phyloP scores from a whole-genome alignment of 1,139 yeast species.

The Debaryomycetaceae sp. region DNA sequence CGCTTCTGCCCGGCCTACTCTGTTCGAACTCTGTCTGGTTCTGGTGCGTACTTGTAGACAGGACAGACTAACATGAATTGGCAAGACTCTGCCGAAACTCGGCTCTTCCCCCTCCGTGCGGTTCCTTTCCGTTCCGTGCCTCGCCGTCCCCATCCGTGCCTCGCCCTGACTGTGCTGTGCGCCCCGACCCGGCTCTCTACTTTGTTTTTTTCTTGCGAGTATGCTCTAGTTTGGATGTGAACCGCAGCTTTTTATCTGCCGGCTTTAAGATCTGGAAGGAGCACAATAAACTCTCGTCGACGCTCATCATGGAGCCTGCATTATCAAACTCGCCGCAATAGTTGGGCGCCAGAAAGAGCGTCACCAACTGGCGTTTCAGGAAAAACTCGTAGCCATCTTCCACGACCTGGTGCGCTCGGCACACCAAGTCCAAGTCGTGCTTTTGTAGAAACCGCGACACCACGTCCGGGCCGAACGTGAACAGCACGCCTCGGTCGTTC shows the following conservation, averaged over 20 bases:
- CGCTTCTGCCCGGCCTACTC: no score
- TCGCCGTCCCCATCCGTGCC: no score
- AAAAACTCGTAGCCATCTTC: slow-evolving; percentile 98
- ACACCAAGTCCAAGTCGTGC: slow-evolving; percentile 93
- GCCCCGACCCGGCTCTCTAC: no score
- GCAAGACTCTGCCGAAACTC: no score
- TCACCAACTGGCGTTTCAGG: slow-evolving; percentile 88
- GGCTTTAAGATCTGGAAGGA: slow-evolving; percentile 97
- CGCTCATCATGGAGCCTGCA: slow-evolving; percentile 99
- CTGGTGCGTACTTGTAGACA: no score
- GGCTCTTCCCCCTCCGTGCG: no score
- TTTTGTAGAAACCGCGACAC: slow-evolving; percentile 89
- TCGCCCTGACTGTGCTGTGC: no score
- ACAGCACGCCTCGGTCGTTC: slow-evolving; percentile 95
- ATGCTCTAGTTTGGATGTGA: no score
- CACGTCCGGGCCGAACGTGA: slow-evolving; percentile 95
- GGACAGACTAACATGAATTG: no score
- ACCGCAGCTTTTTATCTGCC: slow-evolving; percentile 84
- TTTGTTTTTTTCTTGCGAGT: no score
- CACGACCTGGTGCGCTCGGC: slow-evolving; percentile 98
- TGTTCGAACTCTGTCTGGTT: no score
- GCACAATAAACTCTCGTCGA: slow-evolving; percentile 89
- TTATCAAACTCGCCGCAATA: slow-evolving; percentile 98
- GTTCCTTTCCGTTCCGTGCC: no score
- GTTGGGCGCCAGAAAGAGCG: slow-evolving; percentile 92